Base-by-base conservation (phyloP, 306 rosid species). In the Quercus mongolica region DNA sequence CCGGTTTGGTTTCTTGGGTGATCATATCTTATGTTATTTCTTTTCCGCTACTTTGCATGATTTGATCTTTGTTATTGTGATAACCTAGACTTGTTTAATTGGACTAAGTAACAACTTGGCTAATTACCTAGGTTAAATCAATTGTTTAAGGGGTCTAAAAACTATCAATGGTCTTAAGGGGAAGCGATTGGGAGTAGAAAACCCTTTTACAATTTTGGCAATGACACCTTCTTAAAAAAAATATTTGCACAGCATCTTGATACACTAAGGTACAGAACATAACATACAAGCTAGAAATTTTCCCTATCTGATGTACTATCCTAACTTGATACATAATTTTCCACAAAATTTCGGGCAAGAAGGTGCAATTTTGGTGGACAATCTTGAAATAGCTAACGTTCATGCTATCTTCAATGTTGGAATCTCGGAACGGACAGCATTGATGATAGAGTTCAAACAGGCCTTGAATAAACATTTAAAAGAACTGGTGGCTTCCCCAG, bases 91-190 rank as follows among this genome's bases (percentile, higher is more conserved):
- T n/a, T n/a, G n/a, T n/a, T n/a, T n/a, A n/a, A n/a, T n/a, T n/a
- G n/a, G n/a, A n/a, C n/a, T n/a, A n/a, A n/a, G n/a, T n/a, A n/a
- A n/a, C n/a, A n/a, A n/a, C n/a, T n/a, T n/a, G n/a, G n/a, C n/a
- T n/a, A n/a, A n/a, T n/a, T n/a, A n/a, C n/a, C n/a, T n/a, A n/a
- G n/a, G n/a, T n/a, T n/a, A n/a, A n/a, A n/a, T n/a, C n/a, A n/a
- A n/a, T n/a, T n/a, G n/a, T n/a, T n/a, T n/a, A n/a, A n/a, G n/a
- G n/a, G n/a, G n/a, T n/a, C n/a, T n/a, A n/a, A n/a, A n/a, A n/a
- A n/a, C n/a, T n/a, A n/a, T n/a, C n/a, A n/a, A n/a, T n/a, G 76
- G 89, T 10, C 87, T 83, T 6, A 54, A 26, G 63, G 78, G 87
- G 17, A 86, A 83, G 75, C 77, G 87, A 83, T 15, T 79, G 12